These are phyloP conservation scores for Crithidia expoeki DNA, from an alignment of 208 protist species.

Conservation along the genomic window DNA sequence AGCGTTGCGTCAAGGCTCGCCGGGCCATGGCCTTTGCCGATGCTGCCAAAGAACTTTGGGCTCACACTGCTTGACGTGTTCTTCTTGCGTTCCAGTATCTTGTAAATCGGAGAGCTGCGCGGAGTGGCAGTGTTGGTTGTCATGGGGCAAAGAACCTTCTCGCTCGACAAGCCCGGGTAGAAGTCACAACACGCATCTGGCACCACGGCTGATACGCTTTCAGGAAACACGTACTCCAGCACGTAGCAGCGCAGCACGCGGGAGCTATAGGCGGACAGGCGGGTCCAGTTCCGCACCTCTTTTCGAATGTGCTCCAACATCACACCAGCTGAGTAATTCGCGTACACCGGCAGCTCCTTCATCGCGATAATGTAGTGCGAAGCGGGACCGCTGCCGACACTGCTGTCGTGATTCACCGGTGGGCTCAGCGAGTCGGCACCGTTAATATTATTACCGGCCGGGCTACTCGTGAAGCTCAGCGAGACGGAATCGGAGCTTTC, in stretches of 20 bases:
- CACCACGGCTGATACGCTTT: constrained; percentile 19
- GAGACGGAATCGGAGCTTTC: constrained; percentile 1
- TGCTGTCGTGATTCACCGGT: neutral
- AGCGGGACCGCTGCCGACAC: neutral
- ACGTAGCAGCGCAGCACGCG: constrained; percentile 57
- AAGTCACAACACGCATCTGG: constrained; percentile 29
- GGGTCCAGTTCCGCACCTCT: constrained; percentile 55
- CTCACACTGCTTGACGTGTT: neutral
- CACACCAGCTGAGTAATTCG: constrained; percentile 18
- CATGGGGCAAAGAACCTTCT: neutral
- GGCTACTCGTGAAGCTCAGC: constrained; percentile 3
- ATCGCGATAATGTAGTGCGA: constrained; percentile 67
- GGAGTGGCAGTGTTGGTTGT: neutral
- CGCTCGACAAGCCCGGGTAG: constrained; percentile 14
- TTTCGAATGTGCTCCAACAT: constrained; percentile 43
- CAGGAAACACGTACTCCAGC: constrained; percentile 52
- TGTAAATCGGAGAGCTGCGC: neutral
- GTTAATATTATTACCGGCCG: neutral
- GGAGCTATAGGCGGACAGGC: constrained; percentile 47
- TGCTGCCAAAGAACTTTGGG: neutral
- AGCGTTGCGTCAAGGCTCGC: neutral
- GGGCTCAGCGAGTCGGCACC: neutral
- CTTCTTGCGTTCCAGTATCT: constrained; percentile 7
- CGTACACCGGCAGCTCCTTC: constrained; percentile 54
- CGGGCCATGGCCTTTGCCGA: neutral